Evolutionary conservation across 2,329 filamentous ascomycete genomes (phyloP).

Genomic region (Diplodia seriata): DNA sequence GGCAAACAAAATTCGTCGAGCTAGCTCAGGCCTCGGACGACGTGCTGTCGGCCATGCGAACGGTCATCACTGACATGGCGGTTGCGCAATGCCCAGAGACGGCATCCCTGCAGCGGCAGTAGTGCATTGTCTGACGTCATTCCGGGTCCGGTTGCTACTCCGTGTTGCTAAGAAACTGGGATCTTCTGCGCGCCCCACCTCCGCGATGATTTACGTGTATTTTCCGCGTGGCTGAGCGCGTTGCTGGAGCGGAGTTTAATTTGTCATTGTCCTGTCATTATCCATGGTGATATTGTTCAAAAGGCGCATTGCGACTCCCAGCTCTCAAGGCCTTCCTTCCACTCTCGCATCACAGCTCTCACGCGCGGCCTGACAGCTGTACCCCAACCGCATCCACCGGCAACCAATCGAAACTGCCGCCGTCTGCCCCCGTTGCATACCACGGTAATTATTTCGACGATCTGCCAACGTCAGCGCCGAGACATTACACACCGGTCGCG

Average conservation of each 20-base stretch:
- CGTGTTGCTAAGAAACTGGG: conserved; percentile 21
- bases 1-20: background rate
- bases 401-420: background rate
- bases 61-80: background rate
- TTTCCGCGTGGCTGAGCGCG: conserved; percentile 3
- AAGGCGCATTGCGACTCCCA: conserved; percentile 4
- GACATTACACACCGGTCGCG: conserved; percentile 19
- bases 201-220: conserved; percentile 11
- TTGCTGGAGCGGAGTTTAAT: too few relatives aligned
- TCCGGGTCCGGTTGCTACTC: background rate
- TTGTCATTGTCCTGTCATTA: background rate
- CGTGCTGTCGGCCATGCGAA: background rate
- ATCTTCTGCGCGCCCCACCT: background rate
- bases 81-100: conserved; percentile 13
- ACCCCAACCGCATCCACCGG: background rate
- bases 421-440: background rate
- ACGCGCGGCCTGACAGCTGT: background rate
- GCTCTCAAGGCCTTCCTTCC: too few relatives aligned
- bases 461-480: conserved; percentile 20
- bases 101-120: conserved; percentile 6
- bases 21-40: background rate
- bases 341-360: background rate
- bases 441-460: background rate
- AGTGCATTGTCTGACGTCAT: conserved; percentile 15
- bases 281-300: background rate